A percentile compares a stretch with the other conserved stretches of the same genome.
Evolutionary conservation across 768 basidiomycete genomes (phyloP).

Genomic region (Suillus alpinus): DNA sequence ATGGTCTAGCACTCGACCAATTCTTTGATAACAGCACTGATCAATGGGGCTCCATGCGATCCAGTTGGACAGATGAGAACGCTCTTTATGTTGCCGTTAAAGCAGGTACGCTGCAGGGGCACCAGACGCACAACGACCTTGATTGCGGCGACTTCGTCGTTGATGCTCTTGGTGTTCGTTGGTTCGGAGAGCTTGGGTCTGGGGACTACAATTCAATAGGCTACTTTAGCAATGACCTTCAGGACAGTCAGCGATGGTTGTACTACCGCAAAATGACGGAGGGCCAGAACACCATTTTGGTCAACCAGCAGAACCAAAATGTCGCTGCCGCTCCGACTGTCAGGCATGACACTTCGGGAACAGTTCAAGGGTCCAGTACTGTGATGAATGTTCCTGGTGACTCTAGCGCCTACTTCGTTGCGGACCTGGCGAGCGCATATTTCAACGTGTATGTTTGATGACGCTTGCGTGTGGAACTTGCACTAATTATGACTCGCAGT

Average conservation of each 20-base stretch:
- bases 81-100: slow-evolving; percentile 88
- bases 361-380: slow-evolving; percentile 83
- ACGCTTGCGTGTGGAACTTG: background rate
- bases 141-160: slow-evolving; percentile 95
- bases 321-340: slow-evolving; percentile 62
- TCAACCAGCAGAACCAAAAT: slow-evolving; percentile 76
- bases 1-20: slow-evolving; percentile 75
- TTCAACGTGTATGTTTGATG: slow-evolving; percentile 55
- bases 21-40: slow-evolving; percentile 71
- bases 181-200: slow-evolving; percentile 93
- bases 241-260: slow-evolving; percentile 72
- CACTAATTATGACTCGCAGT: slow-evolving; percentile 33
- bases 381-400: slow-evolving; percentile 57
- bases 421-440: slow-evolving; percentile 78
- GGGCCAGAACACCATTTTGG: slow-evolving; percentile 92
- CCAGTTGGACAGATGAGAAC: slow-evolving; percentile 85
- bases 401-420: slow-evolving; percentile 81
- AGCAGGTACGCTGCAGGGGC: slow-evolving; percentile 73
- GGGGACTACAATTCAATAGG: slow-evolving; percentile 73
- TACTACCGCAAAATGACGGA: slow-evolving; percentile 98
- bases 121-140: slow-evolving; percentile 94
- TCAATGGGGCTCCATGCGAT: slow-evolving; percentile 90
- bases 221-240: slow-evolving; percentile 78
- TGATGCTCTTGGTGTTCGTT: slow-evolving; percentile 89
- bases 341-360: slow-evolving; percentile 51